Percentiles rank a stretch among this genome's conserved stretches.
phyloP scores from a whole-genome alignment of 805 yeast genomes.

The Ogataea wickerhamii region DNA sequence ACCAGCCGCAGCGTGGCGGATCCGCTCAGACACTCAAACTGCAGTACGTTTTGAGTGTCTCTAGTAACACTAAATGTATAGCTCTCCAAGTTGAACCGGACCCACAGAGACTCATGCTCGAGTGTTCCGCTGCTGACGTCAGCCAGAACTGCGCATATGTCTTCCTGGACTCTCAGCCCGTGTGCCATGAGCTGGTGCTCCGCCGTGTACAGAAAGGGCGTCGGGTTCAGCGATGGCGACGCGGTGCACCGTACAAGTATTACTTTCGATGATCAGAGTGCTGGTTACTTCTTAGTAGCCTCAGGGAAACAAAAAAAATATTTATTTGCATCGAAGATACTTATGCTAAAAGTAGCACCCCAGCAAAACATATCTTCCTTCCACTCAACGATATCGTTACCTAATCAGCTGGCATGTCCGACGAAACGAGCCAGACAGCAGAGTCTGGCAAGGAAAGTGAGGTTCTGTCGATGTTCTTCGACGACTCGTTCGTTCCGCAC shows the following conservation, averaged over 20 bases:
- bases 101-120: constrained; percentile 13
- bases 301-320: too few relatives aligned
- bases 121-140: background rate
- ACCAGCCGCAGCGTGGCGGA: background rate
- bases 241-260: too few relatives aligned
- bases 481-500: constrained; percentile 60
- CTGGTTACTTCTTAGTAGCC: too few relatives aligned
- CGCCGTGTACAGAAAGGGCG: too few relatives aligned
- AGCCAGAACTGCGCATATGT: background rate
- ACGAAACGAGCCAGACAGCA: background rate
- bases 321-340: too few relatives aligned
- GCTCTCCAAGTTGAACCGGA: constrained; percentile 9
- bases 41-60: background rate
- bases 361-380: too few relatives aligned
- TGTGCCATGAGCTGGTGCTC: constrained; percentile 3
- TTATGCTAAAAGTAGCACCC: too few relatives aligned
- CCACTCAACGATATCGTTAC: too few relatives aligned
- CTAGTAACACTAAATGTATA: constrained; percentile 4
- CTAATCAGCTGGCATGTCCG: background rate
- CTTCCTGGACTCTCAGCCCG: constrained; percentile 12
- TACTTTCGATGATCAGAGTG: too few relatives aligned
- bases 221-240: too few relatives aligned
- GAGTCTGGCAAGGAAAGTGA: constrained; percentile 29
- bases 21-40: constrained; percentile 2
- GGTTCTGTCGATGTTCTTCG: constrained; percentile 63